Base-by-base conservation (phyloP, 2,329 filamentous ascomycete species). In the Ophiosphaerella korrae region DNA sequence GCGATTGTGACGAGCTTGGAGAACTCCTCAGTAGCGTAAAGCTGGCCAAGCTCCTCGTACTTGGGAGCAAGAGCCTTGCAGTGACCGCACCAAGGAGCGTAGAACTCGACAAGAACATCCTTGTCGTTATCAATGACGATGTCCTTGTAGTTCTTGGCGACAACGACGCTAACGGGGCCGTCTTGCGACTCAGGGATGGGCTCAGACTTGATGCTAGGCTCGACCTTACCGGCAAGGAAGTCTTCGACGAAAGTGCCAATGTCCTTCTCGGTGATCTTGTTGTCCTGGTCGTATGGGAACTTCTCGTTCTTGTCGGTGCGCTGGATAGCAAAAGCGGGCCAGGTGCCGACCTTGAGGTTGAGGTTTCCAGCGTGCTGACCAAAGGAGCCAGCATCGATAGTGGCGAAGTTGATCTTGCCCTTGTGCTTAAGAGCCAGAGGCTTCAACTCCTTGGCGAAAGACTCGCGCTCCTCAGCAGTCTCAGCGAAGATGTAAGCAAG, bases 161-260 rank as follows among this genome's bases (percentile, higher is more conserved):
- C 94, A 51, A 99, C 84, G 55, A 95, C 83, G 54, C 86, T 87
- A 68, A 97, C 93, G 58, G 91, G 84, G 49, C 90, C 92, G 60
- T 97, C 92, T 77, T 99, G 90, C 60, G 84, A 88, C 85, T 97
- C 92, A 57, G 94, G 94, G 64, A 97, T 87, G 50, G 92, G 90
- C 84, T 99, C 94, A 59, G 92, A 97, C 86, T 99, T 99, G 85
- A 99, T 89, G 84, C 90, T 96, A 67, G 94, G 90, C 77, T 95
- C 88, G 62, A 97, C 76, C 83, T 96, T 96, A 79, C 92, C 94
- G 55, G 84, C 83, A 52, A 87, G 79, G 74, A 92, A 97, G 64
- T 94, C 86, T 61, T 94, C 84, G 53, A 97, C 89, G 74, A 97
- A 99, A 64, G 86, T 80, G 75, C 83, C 84, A 70, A 99, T 88